phyloP scores from a whole-genome alignment of 768 basidiomycete genomes.

The Termitomyces sp. region DNA sequence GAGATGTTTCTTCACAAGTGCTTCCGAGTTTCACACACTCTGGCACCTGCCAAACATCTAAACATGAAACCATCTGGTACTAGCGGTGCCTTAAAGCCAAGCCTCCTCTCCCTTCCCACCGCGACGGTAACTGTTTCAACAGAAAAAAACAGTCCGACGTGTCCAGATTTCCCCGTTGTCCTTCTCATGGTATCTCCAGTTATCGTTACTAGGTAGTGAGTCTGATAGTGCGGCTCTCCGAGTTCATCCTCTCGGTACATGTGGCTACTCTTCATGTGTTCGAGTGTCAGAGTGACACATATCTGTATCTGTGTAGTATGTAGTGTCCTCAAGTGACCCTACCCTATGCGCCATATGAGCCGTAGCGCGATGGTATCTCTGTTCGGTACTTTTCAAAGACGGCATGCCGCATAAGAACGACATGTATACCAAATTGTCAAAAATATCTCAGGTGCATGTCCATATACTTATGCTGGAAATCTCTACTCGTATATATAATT shows the following conservation, averaged over 20 bases:
- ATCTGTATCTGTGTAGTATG: not conserved
- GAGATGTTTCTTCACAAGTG: conserved; percentile 6
- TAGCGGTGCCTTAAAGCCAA: conserved; percentile 4
- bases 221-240: not conserved
- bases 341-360: not conserved
- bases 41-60: conserved; percentile 12
- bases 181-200: conserved; percentile 10
- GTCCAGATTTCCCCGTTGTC: not conserved
- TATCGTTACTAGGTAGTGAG: not conserved
- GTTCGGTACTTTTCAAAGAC: not conserved
- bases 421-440: not conserved
- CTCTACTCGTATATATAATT: too few relatives aligned
- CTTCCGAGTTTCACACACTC: conserved; percentile 1
- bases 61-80: conserved; percentile 8
- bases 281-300: not conserved
- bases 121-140: too few relatives aligned
- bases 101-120: not conserved
- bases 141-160: too few relatives aligned
- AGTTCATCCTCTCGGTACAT: not conserved
- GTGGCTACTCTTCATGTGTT: not conserved
- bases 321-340: not conserved
- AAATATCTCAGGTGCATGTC: not conserved
- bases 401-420: not conserved
- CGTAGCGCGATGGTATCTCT: not conserved
- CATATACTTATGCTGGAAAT: too few relatives aligned